A percentile compares a stretch with the other conserved stretches of the same genome.
Evolutionary conservation across 352 stramenopile species (phyloP).

Genomic region (Globisporangium radiosum): DNA sequence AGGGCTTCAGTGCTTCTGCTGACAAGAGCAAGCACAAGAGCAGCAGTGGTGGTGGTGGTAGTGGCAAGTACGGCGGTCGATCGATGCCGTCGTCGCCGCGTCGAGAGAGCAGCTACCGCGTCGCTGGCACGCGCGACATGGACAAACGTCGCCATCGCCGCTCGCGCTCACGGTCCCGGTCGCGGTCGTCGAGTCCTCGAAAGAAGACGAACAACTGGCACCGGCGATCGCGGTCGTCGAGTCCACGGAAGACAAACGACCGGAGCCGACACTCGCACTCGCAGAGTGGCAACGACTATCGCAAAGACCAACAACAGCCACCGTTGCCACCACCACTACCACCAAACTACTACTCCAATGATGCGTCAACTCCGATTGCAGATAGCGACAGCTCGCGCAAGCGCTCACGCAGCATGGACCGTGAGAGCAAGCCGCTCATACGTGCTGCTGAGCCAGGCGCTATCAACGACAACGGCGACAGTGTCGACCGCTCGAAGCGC

Average conservation of each 20-base stretch:
- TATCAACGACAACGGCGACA: background rate
- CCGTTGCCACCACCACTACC: too few relatives aligned
- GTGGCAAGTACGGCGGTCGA: constrained; percentile 14
- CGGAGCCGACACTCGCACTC: constrained; percentile 5
- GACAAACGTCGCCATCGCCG: constrained; percentile 10
- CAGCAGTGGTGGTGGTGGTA: constrained; percentile 2
- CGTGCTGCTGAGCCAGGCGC: background rate
- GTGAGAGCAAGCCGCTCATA: background rate
- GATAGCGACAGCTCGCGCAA: background rate
- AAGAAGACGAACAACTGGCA: constrained; percentile 11
- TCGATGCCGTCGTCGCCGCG: constrained; percentile 6
- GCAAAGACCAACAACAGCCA: background rate
- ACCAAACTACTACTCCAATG: background rate
- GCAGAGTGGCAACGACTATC: constrained; percentile 3
- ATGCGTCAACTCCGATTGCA: too few relatives aligned
- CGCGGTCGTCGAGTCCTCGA: constrained; percentile 24
- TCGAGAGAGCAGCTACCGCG: constrained; percentile 12
- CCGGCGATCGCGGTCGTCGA: background rate
- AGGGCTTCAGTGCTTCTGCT: background rate
- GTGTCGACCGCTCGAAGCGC: background rate
- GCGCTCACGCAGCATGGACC: constrained; percentile 2
- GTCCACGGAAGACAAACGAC: background rate
- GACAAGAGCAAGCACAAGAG: constrained; percentile 1
- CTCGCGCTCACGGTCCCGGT: constrained; percentile 3
- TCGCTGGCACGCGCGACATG: background rate